Evolutionary conservation across 768 basidiomycete genomes (phyloP).

Genomic region (Coprinopsis sp.): DNA sequence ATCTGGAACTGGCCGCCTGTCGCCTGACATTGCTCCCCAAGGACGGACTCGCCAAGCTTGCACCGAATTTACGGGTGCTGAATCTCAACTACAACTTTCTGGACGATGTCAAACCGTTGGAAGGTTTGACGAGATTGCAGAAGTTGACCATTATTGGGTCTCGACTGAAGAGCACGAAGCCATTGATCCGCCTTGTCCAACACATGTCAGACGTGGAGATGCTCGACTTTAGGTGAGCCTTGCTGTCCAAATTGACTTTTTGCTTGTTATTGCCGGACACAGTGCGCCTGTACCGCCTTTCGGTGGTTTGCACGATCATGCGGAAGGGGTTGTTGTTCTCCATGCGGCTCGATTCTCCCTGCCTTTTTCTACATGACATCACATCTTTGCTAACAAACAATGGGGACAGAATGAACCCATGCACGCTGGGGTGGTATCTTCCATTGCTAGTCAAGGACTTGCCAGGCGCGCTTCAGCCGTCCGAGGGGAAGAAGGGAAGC

Average conservation of each 20-base stretch:
- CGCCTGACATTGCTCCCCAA: conserved; percentile 71
- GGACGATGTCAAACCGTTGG: conserved; percentile 62
- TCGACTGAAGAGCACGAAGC: conserved; percentile 69
- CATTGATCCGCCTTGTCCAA: conserved; percentile 65
- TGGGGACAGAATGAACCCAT: conserved; percentile 79
- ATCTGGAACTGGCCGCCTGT: conserved; percentile 89
- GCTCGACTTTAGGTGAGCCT: conserved; percentile 76
- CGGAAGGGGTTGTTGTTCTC: no score
- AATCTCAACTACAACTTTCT: conserved; percentile 98
- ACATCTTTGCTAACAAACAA: conserved; percentile 8
- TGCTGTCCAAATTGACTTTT: conserved; percentile 5
- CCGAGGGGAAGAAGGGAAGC: conserved; percentile 33
- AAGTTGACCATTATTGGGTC: conserved; percentile 87
- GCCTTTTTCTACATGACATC: not conserved
- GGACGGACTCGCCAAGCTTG: conserved; percentile 48
- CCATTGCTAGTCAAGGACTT: conserved; percentile 73
- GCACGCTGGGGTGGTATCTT: conserved; percentile 93
- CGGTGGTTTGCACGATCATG: no score
- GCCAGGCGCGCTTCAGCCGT: conserved; percentile 63
- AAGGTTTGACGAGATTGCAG: conserved; percentile 68
- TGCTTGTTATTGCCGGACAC: conserved; percentile 7
- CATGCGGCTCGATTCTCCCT: no score
- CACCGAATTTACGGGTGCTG: conserved; percentile 85
- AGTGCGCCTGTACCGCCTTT: no score
- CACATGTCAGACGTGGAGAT: conserved; percentile 79